Conservation (phyloP, 225 moss, liverwort and hornwort genomes). For the Neckera pumila region DNA sequence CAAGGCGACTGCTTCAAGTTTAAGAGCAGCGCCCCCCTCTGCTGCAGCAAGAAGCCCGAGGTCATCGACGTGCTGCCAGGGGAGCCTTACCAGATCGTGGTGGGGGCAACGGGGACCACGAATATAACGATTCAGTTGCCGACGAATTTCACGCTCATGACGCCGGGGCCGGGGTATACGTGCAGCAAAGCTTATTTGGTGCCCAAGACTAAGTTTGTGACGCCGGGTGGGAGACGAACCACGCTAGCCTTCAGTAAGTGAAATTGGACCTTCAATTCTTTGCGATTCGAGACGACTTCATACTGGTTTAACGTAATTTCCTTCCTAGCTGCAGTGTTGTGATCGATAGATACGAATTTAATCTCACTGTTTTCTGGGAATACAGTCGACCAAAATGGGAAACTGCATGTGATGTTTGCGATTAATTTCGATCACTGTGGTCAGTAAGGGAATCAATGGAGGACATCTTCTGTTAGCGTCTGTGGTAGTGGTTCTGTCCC, state of each 20-base stretch:
- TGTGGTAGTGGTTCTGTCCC: background rate
- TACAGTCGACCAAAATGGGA: too few relatives aligned
- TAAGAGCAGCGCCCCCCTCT: background rate
- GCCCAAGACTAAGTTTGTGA: constrained; percentile 12
- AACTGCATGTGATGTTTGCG: too few relatives aligned
- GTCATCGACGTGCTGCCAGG: constrained; percentile 49
- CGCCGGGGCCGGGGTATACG: constrained; percentile 32
- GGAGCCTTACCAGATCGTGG: constrained; percentile 36
- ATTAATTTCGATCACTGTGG: too few relatives aligned
- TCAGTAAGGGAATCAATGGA: background rate
- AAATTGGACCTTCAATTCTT: background rate
- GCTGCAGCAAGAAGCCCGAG: constrained; percentile 33
- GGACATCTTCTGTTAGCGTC: background rate
- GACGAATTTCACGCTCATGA: constrained; percentile 30
- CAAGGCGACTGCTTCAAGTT: constrained; percentile 46
- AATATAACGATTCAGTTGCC: constrained; percentile 18
- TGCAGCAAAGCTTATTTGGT: background rate
- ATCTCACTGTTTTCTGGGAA: background rate
- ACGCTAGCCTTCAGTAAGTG: constrained; percentile 30
- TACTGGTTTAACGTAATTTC: background rate
- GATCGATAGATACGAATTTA: background rate
- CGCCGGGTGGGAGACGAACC: constrained; percentile 13
- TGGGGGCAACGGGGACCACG: constrained; percentile 3
- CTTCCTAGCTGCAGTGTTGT: background rate
- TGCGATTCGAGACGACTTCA: background rate